phyloP scores from a whole-genome alignment of 169 alveolate genomes.

The Theileria parva region DNA sequence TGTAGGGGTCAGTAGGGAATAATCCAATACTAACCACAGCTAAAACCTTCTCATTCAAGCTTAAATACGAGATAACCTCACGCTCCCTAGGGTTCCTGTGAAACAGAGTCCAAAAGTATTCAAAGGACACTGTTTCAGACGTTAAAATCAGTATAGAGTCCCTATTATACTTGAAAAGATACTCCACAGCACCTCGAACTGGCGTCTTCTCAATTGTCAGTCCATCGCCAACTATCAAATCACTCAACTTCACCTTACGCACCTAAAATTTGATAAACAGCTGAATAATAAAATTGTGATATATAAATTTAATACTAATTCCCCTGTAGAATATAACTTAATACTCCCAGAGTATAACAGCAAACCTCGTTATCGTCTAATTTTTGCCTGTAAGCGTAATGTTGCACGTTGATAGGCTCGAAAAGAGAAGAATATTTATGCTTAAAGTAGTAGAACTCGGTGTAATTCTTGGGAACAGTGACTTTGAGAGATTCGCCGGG shows the following conservation, averaged over 20 bases:
- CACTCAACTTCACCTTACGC: not conserved
- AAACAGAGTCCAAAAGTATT: slow-evolving; percentile 32
- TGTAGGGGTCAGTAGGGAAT: slow-evolving; percentile 65
- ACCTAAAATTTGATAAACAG: not conserved
- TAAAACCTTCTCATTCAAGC: not conserved
- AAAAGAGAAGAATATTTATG: not conserved
- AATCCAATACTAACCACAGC: slow-evolving; percentile 17
- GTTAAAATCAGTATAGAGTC: not conserved
- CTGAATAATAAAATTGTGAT: too few relatives aligned
- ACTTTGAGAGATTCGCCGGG: slow-evolving; percentile 13
- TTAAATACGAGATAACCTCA: not conserved
- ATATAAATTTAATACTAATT: too few relatives aligned
- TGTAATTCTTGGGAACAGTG: not conserved
- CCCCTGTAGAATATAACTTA: too few relatives aligned
- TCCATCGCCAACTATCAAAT: not conserved
- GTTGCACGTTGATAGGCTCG: not conserved
- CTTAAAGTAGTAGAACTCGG: not conserved
- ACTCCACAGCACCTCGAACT: not conserved
- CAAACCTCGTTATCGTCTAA: not conserved
- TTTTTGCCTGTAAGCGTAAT: slow-evolving; percentile 4
- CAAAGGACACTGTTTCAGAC: not conserved
- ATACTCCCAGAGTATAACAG: not conserved
- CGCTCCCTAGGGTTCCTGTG: not conserved
- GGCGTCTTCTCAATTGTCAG: not conserved
- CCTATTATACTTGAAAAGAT: not conserved